Base-by-base conservation (phyloP, 805 yeast species). In the Suhomyces prunicola region DNA sequence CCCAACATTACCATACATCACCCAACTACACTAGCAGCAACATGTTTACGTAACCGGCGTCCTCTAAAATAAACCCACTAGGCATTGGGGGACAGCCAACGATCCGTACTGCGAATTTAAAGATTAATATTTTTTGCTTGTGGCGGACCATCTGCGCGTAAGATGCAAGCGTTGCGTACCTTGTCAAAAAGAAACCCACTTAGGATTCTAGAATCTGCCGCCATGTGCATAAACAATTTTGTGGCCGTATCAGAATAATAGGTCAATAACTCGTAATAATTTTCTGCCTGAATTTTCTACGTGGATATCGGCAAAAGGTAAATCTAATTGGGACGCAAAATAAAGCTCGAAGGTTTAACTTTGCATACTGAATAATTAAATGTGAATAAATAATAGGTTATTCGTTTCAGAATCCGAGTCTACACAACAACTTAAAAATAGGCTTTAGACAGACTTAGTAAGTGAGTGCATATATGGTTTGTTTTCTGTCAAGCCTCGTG, bases 131-230 rank as follows among this genome's bases (percentile, higher is more conserved):
- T 33, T 33, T 33, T 9, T 17, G 36, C n/a, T 33, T 33, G 36
- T 33, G 15, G 46, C 31, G 29, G 27, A 42, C 19, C 31, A 42
- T 42, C 46, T 42, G 17, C 12, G 31, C 46, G 10, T 15, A 10
- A 42, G 47, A 44, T n/a, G 47, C 35, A 26, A 27, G 33, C 9
- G 47, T 44, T 44, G 47, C 24, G 36, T 24, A 27, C 47, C 35
- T 8, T 27, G 47, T n/a, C 23, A 7, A 27, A 22, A 22, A 26
- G 22, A 27, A 44, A 44, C 15, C 24, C 26, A 44, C 15, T 39
- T 15, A 44, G 19, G 47, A 44, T 49, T 49, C 52, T 48, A 49
- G 52, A 49, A 49, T 49, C 51, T 44, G 13, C 7, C 17, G 13
- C 13, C 24, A n/a, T 48, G 44, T 12, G 31, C 45, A 41, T 41